Evolutionary conservation across 2,329 filamentous ascomycete species (phyloP).

Genomic region (Lanzia echinophila): DNA sequence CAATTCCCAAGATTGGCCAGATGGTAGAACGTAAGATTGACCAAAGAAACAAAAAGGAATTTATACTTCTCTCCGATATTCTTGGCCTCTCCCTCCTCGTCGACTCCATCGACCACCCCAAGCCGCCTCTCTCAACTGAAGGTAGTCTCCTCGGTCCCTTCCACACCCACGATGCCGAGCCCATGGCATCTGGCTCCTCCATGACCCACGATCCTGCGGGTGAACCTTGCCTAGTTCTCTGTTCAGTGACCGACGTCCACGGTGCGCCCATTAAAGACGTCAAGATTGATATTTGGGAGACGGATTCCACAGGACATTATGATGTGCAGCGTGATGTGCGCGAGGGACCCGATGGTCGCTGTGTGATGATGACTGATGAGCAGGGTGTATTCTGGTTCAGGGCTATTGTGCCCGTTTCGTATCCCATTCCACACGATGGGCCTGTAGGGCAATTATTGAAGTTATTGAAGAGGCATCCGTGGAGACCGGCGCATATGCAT

Average conservation of each 20-base stretch:
- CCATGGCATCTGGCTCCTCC: conserved; percentile 45
- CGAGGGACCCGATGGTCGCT: conserved; percentile 61
- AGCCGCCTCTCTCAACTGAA: conserved; percentile 62
- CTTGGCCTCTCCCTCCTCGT: conserved; percentile 74
- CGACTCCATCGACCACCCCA: conserved; percentile 78
- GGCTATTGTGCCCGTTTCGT: conserved; percentile 76
- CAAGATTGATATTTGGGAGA: conserved; percentile 81
- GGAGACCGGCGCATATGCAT: conserved; percentile 72
- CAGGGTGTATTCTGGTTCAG: conserved; percentile 79
- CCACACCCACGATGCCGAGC: conserved; percentile 70
- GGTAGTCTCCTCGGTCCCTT: conserved; percentile 78
- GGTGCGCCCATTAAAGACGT: conserved; percentile 58
- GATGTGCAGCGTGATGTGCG: conserved; percentile 70
- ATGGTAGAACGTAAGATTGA: no score
- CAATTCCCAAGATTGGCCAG: no score
- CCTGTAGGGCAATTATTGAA: conserved; percentile 69
- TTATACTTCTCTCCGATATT: conserved; percentile 75
- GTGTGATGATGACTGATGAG: conserved; percentile 61
- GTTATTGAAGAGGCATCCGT: conserved; percentile 65
- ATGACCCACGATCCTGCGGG: conserved; percentile 67
- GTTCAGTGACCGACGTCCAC: conserved; percentile 57
- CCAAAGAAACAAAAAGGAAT: conserved; percentile 46
- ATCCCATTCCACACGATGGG: conserved; percentile 78
- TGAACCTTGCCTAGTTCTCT: conserved; percentile 65
- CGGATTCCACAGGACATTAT: conserved; percentile 72